These are phyloP conservation scores for Alnus rubra DNA, from an alignment of 306 rosid species.

Conservation along the genomic window DNA sequence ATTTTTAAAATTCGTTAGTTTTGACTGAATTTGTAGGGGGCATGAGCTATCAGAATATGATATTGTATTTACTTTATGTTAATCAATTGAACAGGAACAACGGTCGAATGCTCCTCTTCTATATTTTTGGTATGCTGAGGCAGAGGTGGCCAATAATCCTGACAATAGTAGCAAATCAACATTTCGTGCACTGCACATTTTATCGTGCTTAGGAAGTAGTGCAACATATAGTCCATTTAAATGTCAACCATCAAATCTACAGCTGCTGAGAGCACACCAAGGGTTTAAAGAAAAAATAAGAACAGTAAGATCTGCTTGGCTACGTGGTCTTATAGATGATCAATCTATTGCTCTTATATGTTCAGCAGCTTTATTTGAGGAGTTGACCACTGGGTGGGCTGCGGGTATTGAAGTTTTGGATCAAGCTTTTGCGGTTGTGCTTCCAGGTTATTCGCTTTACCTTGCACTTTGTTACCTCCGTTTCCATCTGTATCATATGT, in stretches of 20 bases:
- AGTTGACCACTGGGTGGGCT: slow-evolving; percentile 73
- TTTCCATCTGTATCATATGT: slow-evolving; percentile 11
- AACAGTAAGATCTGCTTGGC: slow-evolving; percentile 69
- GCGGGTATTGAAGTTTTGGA: slow-evolving; percentile 67
- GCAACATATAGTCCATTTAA: slow-evolving; percentile 63
- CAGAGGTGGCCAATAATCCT: slow-evolving; percentile 59
- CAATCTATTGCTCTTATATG: slow-evolving; percentile 75
- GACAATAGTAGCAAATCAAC: slow-evolving; percentile 40
- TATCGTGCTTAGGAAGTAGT: slow-evolving; percentile 83
- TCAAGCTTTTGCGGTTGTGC: slow-evolving; percentile 90
- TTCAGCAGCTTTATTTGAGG: slow-evolving; percentile 84
- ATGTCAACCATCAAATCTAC: slow-evolving; percentile 73
- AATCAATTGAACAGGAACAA: slow-evolving; percentile 55
- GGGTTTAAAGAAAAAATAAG: slow-evolving; percentile 84
- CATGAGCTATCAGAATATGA: background rate
- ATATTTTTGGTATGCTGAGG: slow-evolving; percentile 92
- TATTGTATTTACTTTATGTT: slow-evolving; percentile 16
- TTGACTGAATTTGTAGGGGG: background rate
- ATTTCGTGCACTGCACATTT: slow-evolving; percentile 62
- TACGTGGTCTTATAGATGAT: slow-evolving; percentile 71
- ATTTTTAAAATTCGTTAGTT: background rate
- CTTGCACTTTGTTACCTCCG: slow-evolving; percentile 9
- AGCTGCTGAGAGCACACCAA: slow-evolving; percentile 81
- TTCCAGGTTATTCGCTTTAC: slow-evolving; percentile 67
- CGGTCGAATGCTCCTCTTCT: slow-evolving; percentile 69